Percentiles rank a stretch among this genome's conserved stretches.
Evolutionary conservation across 1,139 yeast species (phyloP).

Genomic region (Diutina neorugosa): DNA sequence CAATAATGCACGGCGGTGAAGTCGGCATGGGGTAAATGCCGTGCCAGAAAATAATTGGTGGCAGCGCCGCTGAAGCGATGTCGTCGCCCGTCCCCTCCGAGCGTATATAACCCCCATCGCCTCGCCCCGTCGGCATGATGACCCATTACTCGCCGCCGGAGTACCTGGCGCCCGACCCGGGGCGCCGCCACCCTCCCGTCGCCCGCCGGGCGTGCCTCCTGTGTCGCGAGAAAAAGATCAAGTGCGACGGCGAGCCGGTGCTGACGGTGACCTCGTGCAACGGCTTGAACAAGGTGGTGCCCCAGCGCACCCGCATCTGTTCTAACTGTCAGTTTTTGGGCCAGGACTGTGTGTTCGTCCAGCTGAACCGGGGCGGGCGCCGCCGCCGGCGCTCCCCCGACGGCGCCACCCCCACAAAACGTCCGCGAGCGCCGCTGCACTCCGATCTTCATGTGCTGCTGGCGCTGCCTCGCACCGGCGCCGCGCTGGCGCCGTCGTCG

Average conservation of each 20-base stretch:
- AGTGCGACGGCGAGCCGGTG: slow-evolving; percentile 48
- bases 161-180: neutral
- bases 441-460: neutral
- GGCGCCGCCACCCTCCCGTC: slow-evolving; percentile 17
- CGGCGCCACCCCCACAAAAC: neutral
- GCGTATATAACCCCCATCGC: neutral
- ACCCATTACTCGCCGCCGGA: neutral
- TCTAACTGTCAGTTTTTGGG: slow-evolving; percentile 40
- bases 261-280: slow-evolving; percentile 11
- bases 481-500: slow-evolving; percentile 3
- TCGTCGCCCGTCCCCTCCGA: neutral
- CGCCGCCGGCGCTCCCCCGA: slow-evolving; percentile 20
- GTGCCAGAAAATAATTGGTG: neutral
- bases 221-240: slow-evolving; percentile 51
- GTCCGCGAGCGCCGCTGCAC: neutral
- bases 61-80: neutral
- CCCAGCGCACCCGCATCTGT: slow-evolving; percentile 18
- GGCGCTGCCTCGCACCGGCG: neutral
- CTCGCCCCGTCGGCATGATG: neutral
- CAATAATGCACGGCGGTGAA: neutral
- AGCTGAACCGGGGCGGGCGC: slow-evolving; percentile 48
- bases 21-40: neutral
- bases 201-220: slow-evolving; percentile 50
- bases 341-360: slow-evolving; percentile 44
- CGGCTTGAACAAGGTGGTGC: slow-evolving; percentile 4